Evolutionary conservation across 768 basidiomycete species (phyloP).

Genomic region (Suillus alpinus): DNA sequence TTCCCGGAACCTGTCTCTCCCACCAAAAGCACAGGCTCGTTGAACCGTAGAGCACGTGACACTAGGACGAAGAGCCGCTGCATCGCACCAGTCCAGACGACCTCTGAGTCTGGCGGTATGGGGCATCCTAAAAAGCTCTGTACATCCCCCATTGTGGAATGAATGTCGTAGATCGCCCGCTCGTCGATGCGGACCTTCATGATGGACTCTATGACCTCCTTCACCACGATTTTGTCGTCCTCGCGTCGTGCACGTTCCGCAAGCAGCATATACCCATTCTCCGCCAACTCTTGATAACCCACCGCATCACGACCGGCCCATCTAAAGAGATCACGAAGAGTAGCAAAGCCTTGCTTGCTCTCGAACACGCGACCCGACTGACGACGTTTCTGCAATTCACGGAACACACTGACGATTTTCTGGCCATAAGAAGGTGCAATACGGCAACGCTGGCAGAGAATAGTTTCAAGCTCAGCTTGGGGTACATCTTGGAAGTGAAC

Average conservation of each 20-base stretch:
- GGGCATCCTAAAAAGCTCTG: slow-evolving; percentile 56
- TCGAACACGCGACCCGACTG: slow-evolving; percentile 93
- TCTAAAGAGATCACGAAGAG: slow-evolving; percentile 93
- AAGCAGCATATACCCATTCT: slow-evolving; percentile 96
- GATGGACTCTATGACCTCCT: slow-evolving; percentile 85
- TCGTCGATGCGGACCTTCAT: slow-evolving; percentile 89
- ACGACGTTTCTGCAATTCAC: slow-evolving; percentile 87
- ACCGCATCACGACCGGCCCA: slow-evolving; percentile 93
- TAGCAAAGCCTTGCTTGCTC: slow-evolving; percentile 95
- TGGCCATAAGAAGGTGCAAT: slow-evolving; percentile 94
- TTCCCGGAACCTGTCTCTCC: slow-evolving; percentile 98
- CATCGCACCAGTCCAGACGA: slow-evolving; percentile 95
- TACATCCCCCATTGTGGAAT: slow-evolving; percentile 39
- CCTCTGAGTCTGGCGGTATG: slow-evolving; percentile 37
- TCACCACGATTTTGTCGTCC: slow-evolving; percentile 87
- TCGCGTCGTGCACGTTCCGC: slow-evolving; percentile 83
- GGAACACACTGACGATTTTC: slow-evolving; percentile 88
- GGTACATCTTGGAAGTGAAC: slow-evolving; percentile 98
- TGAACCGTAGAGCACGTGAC: slow-evolving; percentile 79
- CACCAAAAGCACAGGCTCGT: slow-evolving; percentile 93
- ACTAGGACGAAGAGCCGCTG: slow-evolving; percentile 83
- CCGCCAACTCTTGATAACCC: slow-evolving; percentile 88
- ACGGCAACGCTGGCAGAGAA: slow-evolving; percentile 86
- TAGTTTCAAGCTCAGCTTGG: slow-evolving; percentile 87
- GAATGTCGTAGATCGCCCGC: slow-evolving; percentile 59